phyloP scores from a whole-genome alignment of 257 asterid species.

The Capsicum rhomboideum region DNA sequence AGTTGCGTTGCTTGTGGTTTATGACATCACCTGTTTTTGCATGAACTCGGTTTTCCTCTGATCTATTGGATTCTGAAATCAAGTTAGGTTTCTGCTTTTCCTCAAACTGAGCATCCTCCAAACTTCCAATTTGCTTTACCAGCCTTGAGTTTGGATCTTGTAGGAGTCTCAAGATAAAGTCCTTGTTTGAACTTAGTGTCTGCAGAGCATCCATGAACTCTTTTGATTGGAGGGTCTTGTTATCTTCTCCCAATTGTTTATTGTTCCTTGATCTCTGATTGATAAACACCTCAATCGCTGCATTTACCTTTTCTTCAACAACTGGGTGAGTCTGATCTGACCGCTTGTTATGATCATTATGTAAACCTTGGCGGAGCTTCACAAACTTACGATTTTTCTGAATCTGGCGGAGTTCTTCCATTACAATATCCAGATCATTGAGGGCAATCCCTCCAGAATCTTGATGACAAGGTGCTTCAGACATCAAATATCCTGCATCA shows the following conservation, averaged over 20 bases:
- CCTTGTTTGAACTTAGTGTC: slow-evolving; percentile 41
- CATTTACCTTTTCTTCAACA: slow-evolving; percentile 52
- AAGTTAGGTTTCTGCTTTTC: slow-evolving; percentile 22
- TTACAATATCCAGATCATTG: slow-evolving; percentile 45
- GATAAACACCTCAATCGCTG: slow-evolving; percentile 52
- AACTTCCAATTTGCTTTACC: slow-evolving; percentile 38
- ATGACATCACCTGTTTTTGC: slow-evolving; percentile 37
- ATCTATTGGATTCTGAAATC: slow-evolving; percentile 18
- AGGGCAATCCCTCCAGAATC: slow-evolving; percentile 15
- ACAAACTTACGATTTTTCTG: slow-evolving; percentile 17
- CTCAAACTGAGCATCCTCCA: slow-evolving; percentile 31
- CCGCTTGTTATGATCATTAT: slow-evolving; percentile 19
- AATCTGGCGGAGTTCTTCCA: slow-evolving; percentile 40
- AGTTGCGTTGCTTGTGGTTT: slow-evolving; percentile 37
- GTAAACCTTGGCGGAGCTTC: slow-evolving; percentile 16
- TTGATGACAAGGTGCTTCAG: slow-evolving; percentile 19
- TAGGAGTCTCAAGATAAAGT: slow-evolving; percentile 47
- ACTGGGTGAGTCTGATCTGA: slow-evolving; percentile 23
- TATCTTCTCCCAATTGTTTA: slow-evolving; percentile 42
- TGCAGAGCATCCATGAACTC: slow-evolving; percentile 69
- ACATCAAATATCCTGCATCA: slow-evolving; percentile 14
- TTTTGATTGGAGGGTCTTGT: slow-evolving; percentile 30
- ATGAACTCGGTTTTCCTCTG: slow-evolving; percentile 26
- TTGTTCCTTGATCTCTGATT: slow-evolving; percentile 37
- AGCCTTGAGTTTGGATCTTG: slow-evolving; percentile 52